Evolutionary conservation across 2,329 filamentous ascomycete species (phyloP), one percentile per base, ranked within the genome.

Genomic region (Ophiostoma tasmaniense): DNA sequence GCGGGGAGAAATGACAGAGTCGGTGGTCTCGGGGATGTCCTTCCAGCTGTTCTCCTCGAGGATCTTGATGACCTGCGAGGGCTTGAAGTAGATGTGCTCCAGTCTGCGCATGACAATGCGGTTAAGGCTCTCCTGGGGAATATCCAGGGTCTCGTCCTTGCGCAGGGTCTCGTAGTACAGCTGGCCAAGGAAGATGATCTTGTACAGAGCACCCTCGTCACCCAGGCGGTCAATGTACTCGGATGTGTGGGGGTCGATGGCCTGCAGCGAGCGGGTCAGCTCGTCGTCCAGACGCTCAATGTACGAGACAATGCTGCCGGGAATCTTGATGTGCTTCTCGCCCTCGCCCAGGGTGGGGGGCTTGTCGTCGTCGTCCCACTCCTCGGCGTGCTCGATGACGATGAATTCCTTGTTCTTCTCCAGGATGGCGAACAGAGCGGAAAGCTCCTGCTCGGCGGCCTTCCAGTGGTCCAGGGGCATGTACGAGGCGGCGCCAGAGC

Each of bases 341-440:
- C 88, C 91, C 28, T 85, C 79, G 69, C 86, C 87, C 73, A 94
- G 83, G 39, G 84, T 84, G 17, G 95, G 95, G 55, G 89, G 86
- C 84, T 97, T 98, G 75, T 99, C 96, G 74, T 99, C 96, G 76
- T 99, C 95, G 74, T 99, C 95, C 95, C 95, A 98, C 80, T 99
- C 95, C 78, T 99, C 95, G 28, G 92, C 95, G 74, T 87, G 89
- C 81, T 99, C 95, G 30, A 95, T 84, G 65, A 99, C 92, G 67
- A 98, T 84, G 77, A 94, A 90, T 73, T 95, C 88, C 71, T 85
- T 84, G 81, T 92, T 92, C 71, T 85, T 80, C 78, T 96, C 92
- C 55, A 99, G 88, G 22, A 93, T 88, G 71, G 88, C 82, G 55
- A 99, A 84, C 37, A 99, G 86, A 65, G 84, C 84, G 17, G 86